Evolutionary conservation across 2,329 filamentous ascomycete genomes (phyloP).

Genomic region (Cercospora berteroae): DNA sequence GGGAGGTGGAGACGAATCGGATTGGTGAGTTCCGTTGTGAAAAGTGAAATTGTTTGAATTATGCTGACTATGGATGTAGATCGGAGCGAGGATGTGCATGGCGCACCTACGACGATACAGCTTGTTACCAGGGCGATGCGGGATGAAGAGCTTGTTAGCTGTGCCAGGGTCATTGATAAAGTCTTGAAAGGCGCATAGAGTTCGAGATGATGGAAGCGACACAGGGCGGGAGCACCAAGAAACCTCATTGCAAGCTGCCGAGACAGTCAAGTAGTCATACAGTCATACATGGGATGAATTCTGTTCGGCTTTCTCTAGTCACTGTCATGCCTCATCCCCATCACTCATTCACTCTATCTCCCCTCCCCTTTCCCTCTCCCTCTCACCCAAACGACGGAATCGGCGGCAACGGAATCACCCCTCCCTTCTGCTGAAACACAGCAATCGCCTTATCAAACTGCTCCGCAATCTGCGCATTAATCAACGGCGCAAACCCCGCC

Average conservation of each 20-base stretch:
- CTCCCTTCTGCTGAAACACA: constrained; percentile 14
- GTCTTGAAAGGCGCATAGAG: neutral
- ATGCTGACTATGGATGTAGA: constrained; percentile 1
- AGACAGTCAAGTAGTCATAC: neutral
- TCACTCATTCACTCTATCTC: no score
- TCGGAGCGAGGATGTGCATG: constrained; percentile 15
- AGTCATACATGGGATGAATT: neutral
- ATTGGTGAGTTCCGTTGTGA: neutral
- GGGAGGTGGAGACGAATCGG: neutral
- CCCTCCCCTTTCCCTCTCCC: neutral
- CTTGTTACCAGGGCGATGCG: constrained; percentile 18
- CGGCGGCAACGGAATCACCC: constrained; percentile 15
- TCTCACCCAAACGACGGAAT: constrained; percentile 5
- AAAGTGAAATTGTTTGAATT: no score
- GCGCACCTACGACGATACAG: constrained; percentile 20
- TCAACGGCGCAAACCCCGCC: constrained; percentile 12
- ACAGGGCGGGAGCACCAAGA: neutral
- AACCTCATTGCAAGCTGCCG: neutral
- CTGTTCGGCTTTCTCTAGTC: neutral
- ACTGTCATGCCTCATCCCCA: neutral
- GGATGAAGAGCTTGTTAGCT: constrained; percentile 21
- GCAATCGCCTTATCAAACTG: constrained; percentile 18
- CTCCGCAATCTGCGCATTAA: constrained; percentile 18
- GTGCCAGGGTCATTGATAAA: constrained; percentile 16
- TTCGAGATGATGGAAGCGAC: neutral